Base-by-base conservation (phyloP, 2,329 filamentous ascomycete species). In the Fusarium verticillioides region DNA sequence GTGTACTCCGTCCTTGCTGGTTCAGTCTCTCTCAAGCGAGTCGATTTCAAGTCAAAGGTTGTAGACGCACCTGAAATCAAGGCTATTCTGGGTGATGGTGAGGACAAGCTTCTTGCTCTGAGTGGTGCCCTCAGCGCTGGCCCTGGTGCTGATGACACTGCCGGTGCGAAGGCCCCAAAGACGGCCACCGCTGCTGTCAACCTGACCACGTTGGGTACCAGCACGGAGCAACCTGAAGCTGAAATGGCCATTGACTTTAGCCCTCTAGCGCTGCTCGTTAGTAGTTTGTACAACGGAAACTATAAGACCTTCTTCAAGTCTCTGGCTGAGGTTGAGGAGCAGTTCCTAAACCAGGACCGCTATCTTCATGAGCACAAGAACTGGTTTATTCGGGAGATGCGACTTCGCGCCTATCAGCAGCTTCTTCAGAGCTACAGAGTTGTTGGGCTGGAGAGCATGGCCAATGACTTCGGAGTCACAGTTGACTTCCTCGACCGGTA, bases 351-450 rank as follows among this genome's bases (percentile, higher is more conserved):
- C 76, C 94, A 96, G 81, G 96, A 99, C 81, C 93, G 96, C 66
- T 97, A 98, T 84, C 89, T 99, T 64, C 93, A 95, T 80, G 96
- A 99, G 87, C 96, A 99, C 86, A 94, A 94, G 82, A 92, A 91
- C 79, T 99, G 96, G 96, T 98, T 96, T 82, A 96, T 99, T 77
- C 93, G 96, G 58, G 96, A 99, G 88, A 99, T 99, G 96, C 92
- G 96, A 65, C 90, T 98, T 75, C 92, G 96, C 66, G 96, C 94
- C 40, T 99, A 99, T 85, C 94, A 97, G 83, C 96, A 99, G 86
- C 90, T 99, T 44, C 89, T 99, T 47, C 96, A 98, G 86, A 97
- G 94, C 81, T 99, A 99, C 85, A 93, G 96, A 53, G 94, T 99
- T 16, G 96, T 99, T 40, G 95, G 96, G n/a, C 87, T 99, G 74